Evolutionary conservation across 164 flowering plant species (phyloP), one percentile per base, ranked within the genome.

Genomic region (Santalum album): DNA sequence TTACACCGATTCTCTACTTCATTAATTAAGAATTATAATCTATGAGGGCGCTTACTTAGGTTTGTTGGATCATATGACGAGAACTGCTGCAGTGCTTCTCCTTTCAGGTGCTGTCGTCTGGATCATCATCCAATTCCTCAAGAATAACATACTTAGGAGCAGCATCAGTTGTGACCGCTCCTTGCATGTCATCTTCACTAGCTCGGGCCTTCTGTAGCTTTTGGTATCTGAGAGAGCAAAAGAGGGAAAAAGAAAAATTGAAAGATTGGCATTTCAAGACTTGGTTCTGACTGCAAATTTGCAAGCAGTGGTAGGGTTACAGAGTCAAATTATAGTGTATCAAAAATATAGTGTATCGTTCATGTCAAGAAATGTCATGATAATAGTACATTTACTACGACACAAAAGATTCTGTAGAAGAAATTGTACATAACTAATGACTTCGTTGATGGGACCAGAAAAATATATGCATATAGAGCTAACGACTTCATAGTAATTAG

Each of bases 121-220:
- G 79, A 29, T 29, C 34, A 58, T 81, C 95, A 43, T 90, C 91
- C 77, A 72, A 68, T 74, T 84, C 87, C 55, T 86, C 95, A 32
- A 91, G 90, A 65, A 91, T 88, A 46, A 78, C 95, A 76, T 91
- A 91, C 60, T 75, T 88, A 36, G 82, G 78, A 55, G 76, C 64
- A 27, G 34, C 70, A 68, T 61, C 78, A 2, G 47, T 43, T 29
- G 69, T 11, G 32, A 36, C 61, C 24, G 73, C 62, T 25, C 59
- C 69, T 19, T 51, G 49, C 32, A 25, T 61, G 49, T 57, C 73
- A 56, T 63, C 68, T 53, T 57, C 78, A 67, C 56, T 57, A 27
- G 21, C 23, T 6, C 71, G 75, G 26, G 72, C 68, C 61, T 73
- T 76, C 49, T 81, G 83, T 23, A 86, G 78, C 64, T 86, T 88